Percentiles rank a stretch among this genome's conserved stretches.
phyloP scores from a whole-genome alignment of 495 filamentous ascomycete species.

The Penicillium atrosanguineum region DNA sequence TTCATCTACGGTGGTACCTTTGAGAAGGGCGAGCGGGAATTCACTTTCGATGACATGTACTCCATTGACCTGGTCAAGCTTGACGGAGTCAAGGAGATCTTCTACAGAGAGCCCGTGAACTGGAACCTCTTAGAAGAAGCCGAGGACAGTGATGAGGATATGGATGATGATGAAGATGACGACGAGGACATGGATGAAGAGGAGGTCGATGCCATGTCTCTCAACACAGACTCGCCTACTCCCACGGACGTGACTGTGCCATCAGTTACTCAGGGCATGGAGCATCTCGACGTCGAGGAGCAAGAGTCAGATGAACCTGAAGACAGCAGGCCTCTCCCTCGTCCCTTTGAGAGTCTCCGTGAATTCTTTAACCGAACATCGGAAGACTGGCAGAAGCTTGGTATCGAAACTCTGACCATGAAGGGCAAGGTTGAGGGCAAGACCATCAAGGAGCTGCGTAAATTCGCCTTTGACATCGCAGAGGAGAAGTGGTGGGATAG shows the following conservation, averaged over 20 bases:
- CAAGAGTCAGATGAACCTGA: slow-evolving; percentile 47
- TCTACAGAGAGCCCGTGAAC: slow-evolving; percentile 77
- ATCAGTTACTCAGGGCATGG: slow-evolving; percentile 55
- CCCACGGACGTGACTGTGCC: slow-evolving; percentile 38
- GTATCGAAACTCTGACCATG: slow-evolving; percentile 66
- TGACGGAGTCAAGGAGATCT: slow-evolving; percentile 87
- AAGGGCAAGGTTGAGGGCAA: slow-evolving; percentile 53
- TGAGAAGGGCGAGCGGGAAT: slow-evolving; percentile 91
- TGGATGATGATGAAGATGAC: slow-evolving; percentile 68
- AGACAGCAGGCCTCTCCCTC: slow-evolving; percentile 51
- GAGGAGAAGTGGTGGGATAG: slow-evolving; percentile 99
- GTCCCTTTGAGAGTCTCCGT: slow-evolving; percentile 87
- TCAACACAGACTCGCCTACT: slow-evolving; percentile 35
- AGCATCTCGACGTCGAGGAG: slow-evolving; percentile 59
- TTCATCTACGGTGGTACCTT: slow-evolving; percentile 95
- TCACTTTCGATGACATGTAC: slow-evolving; percentile 91
- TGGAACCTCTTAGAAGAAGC: slow-evolving; percentile 71
- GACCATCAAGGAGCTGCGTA: slow-evolving; percentile 85
- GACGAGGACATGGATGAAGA: slow-evolving; percentile 56
- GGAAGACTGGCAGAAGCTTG: slow-evolving; percentile 81
- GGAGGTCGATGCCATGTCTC: slow-evolving; percentile 41
- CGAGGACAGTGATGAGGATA: slow-evolving; percentile 65
- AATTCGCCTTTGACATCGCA: slow-evolving; percentile 79
- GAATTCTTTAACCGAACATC: slow-evolving; percentile 91
- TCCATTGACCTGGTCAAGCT: slow-evolving; percentile 87